phyloP scores from a whole-genome alignment of 257 asterid species.

The Solanum rostratum region DNA sequence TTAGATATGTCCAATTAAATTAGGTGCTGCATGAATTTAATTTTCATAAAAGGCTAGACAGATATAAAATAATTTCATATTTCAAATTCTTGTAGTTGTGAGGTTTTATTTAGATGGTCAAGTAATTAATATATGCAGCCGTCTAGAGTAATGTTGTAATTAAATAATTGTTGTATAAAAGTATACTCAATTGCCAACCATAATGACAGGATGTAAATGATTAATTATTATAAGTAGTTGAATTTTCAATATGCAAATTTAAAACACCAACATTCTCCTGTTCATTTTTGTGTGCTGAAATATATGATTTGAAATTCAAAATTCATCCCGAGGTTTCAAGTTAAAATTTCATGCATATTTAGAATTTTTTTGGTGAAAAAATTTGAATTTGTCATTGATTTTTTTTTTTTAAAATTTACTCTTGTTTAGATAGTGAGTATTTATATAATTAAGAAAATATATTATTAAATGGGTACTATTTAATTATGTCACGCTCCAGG shows the following conservation, averaged over 20 bases:
- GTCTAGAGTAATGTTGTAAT: background rate
- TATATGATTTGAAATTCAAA: background rate
- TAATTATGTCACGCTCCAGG: too few species aligned
- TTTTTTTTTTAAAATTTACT: background rate
- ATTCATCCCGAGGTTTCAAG: too few species aligned
- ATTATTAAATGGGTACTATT: background rate
- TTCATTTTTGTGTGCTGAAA: background rate
- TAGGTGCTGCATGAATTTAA: background rate
- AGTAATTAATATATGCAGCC: background rate
- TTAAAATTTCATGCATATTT: too few species aligned
- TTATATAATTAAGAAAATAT: background rate
- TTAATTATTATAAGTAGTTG: background rate
- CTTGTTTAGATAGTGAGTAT: background rate
- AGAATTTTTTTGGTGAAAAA: too few species aligned
- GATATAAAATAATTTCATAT: background rate
- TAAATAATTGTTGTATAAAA: background rate
- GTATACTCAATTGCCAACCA: background rate
- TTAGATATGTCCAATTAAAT: background rate
- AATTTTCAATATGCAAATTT: background rate
- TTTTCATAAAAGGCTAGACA: background rate
- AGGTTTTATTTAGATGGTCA: background rate
- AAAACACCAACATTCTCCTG: background rate
- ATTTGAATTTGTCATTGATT: too few species aligned
- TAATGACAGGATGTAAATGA: background rate
- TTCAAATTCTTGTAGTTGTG: background rate